Evolutionary conservation across 495 filamentous ascomycete genomes (phyloP).

Genomic region (Rostrohypoxylon terebratum): DNA sequence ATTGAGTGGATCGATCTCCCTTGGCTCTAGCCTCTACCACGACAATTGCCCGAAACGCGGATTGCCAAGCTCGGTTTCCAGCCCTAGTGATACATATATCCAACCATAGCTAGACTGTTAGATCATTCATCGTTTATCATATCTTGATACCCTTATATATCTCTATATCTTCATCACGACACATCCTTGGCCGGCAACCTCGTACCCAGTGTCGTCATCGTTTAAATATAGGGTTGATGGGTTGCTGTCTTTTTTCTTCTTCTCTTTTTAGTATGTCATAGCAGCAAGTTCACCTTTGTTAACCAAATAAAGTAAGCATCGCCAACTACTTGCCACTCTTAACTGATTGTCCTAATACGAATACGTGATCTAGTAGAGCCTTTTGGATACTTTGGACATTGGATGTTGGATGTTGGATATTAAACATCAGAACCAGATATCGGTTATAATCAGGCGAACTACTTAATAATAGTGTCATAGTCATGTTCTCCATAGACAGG

Average conservation of each 20-base stretch:
- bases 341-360: slow-evolving; percentile 14
- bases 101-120: slow-evolving; percentile 31
- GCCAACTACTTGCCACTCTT: neutral
- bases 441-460: slow-evolving; percentile 15
- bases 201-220: slow-evolving; percentile 15
- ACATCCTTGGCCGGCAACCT: slow-evolving; percentile 26
- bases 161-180: slow-evolving; percentile 21
- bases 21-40: slow-evolving; percentile 29
- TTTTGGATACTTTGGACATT: slow-evolving; percentile 23
- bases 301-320: slow-evolving; percentile 26
- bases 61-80: slow-evolving; percentile 38
- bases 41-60: slow-evolving; percentile 34
- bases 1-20: slow-evolving; percentile 36
- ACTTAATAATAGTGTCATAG: slow-evolving; percentile 27
- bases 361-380: slow-evolving; percentile 16
- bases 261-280: slow-evolving; percentile 44
- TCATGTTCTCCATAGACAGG: slow-evolving; percentile 63
- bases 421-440: too few relatives aligned
- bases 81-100: slow-evolving; percentile 36
- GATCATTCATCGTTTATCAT: slow-evolving; percentile 5
- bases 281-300: slow-evolving; percentile 4
- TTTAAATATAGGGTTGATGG: slow-evolving; percentile 1
- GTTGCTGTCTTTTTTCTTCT: slow-evolving; percentile 19
- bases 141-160: neutral
- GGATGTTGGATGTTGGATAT: slow-evolving; percentile 18